Percentiles rank a stretch among this genome's conserved stretches.
Evolutionary conservation across 345 rosid genomes (phyloP).

Genomic region (Eucalyptus tenuipes): DNA sequence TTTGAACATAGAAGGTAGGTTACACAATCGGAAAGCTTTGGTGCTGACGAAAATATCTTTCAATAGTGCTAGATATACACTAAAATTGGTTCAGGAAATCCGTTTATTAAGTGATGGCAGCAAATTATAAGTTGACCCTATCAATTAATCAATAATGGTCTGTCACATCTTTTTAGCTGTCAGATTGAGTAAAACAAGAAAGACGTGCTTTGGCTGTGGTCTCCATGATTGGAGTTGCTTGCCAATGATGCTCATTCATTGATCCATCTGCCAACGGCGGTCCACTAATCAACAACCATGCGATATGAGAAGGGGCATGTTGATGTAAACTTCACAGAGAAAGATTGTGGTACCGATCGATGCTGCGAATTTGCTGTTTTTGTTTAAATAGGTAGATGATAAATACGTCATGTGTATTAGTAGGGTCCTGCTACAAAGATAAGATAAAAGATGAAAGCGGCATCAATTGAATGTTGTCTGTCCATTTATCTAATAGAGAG

Average conservation of each 20-base stretch:
- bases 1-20: neutral
- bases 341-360: neutral
- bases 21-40: neutral
- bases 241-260: neutral
- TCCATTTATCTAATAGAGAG: neutral
- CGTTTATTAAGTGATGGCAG: neutral
- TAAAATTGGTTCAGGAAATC: neutral
- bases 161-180: neutral
- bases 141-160: neutral
- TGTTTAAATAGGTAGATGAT: neutral
- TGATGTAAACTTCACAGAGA: neutral
- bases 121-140: neutral
- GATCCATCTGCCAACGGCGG: neutral
- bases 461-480: neutral
- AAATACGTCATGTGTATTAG: neutral
- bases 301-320: neutral
- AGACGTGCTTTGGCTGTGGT: neutral
- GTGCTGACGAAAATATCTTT: neutral
- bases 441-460: neutral
- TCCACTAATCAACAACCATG: neutral
- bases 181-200: neutral
- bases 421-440: neutral
- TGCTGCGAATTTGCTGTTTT: neutral
- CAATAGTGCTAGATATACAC: neutral
- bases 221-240: neutral